phyloP scores from a whole-genome alignment of 164 flowering plant species.

The Nymphaea colorata region DNA sequence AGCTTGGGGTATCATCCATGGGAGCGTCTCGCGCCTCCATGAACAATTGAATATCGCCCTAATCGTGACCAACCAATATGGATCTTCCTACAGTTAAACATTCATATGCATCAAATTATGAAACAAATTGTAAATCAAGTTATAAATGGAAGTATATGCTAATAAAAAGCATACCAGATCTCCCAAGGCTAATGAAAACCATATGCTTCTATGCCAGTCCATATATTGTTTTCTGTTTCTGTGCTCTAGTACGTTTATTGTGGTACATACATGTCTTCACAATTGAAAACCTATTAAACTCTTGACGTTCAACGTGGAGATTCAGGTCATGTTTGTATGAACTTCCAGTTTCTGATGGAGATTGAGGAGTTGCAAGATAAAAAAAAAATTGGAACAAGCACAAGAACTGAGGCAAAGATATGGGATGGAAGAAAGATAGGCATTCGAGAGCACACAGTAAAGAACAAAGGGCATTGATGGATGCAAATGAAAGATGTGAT shows the following conservation, averaged over 20 bases:
- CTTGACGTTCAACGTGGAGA: constrained; percentile 14
- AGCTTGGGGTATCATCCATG: too few relatives aligned
- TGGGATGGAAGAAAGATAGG: constrained; percentile 79
- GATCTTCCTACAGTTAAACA: too few relatives aligned
- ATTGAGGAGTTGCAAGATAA: constrained; percentile 61
- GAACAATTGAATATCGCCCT: too few relatives aligned
- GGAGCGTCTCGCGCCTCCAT: too few relatives aligned
- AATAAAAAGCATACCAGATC: too few relatives aligned
- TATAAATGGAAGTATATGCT: too few relatives aligned
- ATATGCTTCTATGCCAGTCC: background rate
- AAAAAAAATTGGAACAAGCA: constrained; percentile 76
- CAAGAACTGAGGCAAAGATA: constrained; percentile 61
- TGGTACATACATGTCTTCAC: constrained; percentile 9
- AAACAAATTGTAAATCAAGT: too few relatives aligned
- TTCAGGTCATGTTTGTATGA: constrained; percentile 15
- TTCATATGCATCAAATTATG: too few relatives aligned
- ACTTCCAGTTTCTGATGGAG: constrained; percentile 30
- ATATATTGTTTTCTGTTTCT: background rate
- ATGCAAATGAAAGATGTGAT: constrained; percentile 63
- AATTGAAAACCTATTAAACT: constrained; percentile 17
- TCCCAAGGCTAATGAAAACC: too few relatives aligned
- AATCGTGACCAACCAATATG: too few relatives aligned
- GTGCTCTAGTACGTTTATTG: constrained; percentile 1
- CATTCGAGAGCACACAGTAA: constrained; percentile 64
- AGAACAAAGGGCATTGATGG: constrained; percentile 70